Conservation (phyloP, 108 stramenopile genomes). For the Heterococcus sp. region DNA sequence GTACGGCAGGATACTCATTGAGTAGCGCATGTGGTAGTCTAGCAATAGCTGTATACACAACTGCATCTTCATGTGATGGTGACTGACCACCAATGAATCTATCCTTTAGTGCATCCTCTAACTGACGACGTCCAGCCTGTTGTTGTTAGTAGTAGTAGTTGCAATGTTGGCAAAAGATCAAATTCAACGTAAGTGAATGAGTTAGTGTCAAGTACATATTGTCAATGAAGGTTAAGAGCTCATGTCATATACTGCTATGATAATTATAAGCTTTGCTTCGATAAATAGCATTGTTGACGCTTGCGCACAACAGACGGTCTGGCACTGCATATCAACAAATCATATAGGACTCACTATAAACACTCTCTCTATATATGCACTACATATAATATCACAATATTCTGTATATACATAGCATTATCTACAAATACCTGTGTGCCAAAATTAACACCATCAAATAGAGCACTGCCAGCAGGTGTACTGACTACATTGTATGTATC, state of each 20-base stretch:
- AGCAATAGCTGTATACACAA: constrained; percentile 4
- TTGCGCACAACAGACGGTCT: not conserved
- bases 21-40: not conserved
- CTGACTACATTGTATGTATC: too few species aligned
- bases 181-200: not conserved
- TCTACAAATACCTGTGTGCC: constrained; percentile 4
- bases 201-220: not conserved
- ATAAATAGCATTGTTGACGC: not conserved
- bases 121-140: not conserved
- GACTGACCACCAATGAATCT: constrained; percentile 20
- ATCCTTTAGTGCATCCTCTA: constrained; percentile 13
- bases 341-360: not conserved
- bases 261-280: too few species aligned
- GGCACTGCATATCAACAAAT: not conserved
- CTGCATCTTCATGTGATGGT: constrained; percentile 16
- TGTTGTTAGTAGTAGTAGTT: not conserved
- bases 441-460: not conserved
- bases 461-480: not conserved
- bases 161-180: not conserved
- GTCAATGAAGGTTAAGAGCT: too few species aligned
- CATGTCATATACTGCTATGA: not conserved
- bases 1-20: constrained; percentile 5
- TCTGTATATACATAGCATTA: constrained; percentile 15
- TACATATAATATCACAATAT: constrained; percentile 14
- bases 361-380: not conserved